These are phyloP conservation scores for Pyrenochaeta sp. DNA, from an alignment of 2,329 filamentous ascomycete genomes.

Conservation along the genomic window DNA sequence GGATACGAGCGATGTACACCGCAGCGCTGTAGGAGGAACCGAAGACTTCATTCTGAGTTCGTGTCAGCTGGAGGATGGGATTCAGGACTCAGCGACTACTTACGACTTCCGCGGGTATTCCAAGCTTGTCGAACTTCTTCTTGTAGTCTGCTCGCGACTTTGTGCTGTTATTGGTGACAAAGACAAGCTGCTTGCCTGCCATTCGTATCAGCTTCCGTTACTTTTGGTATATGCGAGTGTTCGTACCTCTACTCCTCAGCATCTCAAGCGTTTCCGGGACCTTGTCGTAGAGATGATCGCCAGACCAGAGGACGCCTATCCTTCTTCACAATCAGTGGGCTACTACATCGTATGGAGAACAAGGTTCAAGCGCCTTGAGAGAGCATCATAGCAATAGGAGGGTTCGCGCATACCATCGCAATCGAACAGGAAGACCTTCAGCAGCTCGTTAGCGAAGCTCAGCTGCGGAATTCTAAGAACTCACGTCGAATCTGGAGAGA, in stretches of 20 bases:
- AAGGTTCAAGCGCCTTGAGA: background rate
- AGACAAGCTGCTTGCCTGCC: constrained; percentile 87
- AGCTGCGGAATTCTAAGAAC: constrained; percentile 47
- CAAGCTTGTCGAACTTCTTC: constrained; percentile 84
- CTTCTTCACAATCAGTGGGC: constrained; percentile 53
- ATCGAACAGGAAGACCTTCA: constrained; percentile 89
- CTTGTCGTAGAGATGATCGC: constrained; percentile 86
- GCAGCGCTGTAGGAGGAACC: constrained; percentile 94
- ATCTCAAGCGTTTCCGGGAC: constrained; percentile 86
- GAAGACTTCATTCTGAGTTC: constrained; percentile 83
- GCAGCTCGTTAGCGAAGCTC: constrained; percentile 27
- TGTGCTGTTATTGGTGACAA: constrained; percentile 99
- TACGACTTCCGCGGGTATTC: constrained; percentile 77
- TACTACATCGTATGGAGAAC: background rate
- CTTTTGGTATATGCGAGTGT: background rate
- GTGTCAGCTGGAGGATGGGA: constrained; percentile 5
- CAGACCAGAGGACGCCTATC: constrained; percentile 94
- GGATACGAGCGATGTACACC: constrained; percentile 93
- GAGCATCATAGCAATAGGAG: constrained; percentile 14
- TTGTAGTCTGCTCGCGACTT: constrained; percentile 93
- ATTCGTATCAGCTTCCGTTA: background rate
- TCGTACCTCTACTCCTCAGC: constrained; percentile 78
- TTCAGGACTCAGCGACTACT: constrained; percentile 14
- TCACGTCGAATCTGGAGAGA: constrained; percentile 88
- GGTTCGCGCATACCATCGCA: constrained; percentile 78